These are phyloP conservation scores for Candida arabinofermentans DNA, from an alignment of 805 yeast species.

Conservation along the genomic window DNA sequence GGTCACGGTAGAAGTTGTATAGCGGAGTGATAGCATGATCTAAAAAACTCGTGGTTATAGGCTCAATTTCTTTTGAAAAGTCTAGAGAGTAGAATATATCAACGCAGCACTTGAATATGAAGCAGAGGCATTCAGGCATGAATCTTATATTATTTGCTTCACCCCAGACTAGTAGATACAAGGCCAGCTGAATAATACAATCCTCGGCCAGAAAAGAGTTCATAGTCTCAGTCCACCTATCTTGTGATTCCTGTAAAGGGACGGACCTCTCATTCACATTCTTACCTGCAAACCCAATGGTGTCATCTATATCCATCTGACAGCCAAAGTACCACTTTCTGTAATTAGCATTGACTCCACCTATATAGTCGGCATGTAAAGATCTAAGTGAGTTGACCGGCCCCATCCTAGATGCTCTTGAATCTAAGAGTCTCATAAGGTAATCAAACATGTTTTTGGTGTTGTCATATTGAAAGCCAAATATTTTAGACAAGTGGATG, in stretches of 20 bases:
- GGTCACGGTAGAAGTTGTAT: slow-evolving; percentile 56
- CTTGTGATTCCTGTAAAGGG: slow-evolving; percentile 41
- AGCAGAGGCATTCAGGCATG: slow-evolving; percentile 86
- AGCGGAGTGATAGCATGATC: slow-evolving; percentile 74
- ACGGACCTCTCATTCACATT: slow-evolving; percentile 19
- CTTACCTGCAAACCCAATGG: slow-evolving; percentile 33
- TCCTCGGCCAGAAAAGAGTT: slow-evolving; percentile 46
- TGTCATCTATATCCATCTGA: slow-evolving; percentile 58
- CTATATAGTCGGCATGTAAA: slow-evolving; percentile 71
- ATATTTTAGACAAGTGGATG: slow-evolving; percentile 45
- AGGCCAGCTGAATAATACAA: slow-evolving; percentile 57
- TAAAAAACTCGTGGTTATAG: slow-evolving; percentile 41
- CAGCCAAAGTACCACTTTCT: slow-evolving; percentile 78
- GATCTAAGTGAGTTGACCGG: slow-evolving; percentile 52
- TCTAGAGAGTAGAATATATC: slow-evolving; percentile 56
- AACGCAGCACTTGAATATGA: slow-evolving; percentile 76
- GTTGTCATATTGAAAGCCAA: slow-evolving; percentile 69
- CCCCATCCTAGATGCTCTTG: slow-evolving; percentile 63
- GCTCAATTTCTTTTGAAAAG: slow-evolving; percentile 29
- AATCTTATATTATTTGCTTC: slow-evolving; percentile 84
- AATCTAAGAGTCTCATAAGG: slow-evolving; percentile 57
- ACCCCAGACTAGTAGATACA: slow-evolving; percentile 81
- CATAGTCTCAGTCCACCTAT: slow-evolving; percentile 51
- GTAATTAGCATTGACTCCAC: slow-evolving; percentile 65
- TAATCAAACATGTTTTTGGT: slow-evolving; percentile 66